phyloP scores from a whole-genome alignment of 2,329 filamentous ascomycete genomes.

The Neonectria neomacrospora region DNA sequence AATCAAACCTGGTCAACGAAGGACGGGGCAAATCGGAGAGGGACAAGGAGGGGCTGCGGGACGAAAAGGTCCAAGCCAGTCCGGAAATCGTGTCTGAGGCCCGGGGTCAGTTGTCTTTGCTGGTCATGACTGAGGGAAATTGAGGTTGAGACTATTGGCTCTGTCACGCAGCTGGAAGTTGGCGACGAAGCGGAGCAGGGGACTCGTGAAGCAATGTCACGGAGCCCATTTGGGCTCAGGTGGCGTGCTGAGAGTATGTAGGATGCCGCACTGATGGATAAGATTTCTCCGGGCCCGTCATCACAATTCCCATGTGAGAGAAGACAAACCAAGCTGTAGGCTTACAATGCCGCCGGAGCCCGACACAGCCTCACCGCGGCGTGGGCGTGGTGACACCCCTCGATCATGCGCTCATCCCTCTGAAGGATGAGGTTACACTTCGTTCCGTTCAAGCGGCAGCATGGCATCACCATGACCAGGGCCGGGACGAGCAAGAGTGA shows the following conservation, averaged over 20 bases:
- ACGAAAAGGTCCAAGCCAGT: slow-evolving; percentile 21
- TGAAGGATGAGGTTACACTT: slow-evolving; percentile 2
- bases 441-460: neutral
- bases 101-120: neutral
- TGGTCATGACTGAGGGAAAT: slow-evolving; percentile 16
- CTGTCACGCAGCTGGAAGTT: neutral
- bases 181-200: neutral
- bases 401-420: slow-evolving; percentile 4
- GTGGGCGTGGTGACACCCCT: neutral
- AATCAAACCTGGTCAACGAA: slow-evolving; percentile 31
- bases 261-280: slow-evolving; percentile 5
- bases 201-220: neutral
- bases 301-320: neutral
- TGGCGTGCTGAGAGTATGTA: slow-evolving; percentile 10
- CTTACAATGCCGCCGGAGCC: slow-evolving; percentile 5
- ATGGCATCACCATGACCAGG: neutral
- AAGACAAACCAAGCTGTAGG: neutral
- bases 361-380: neutral
- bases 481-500: neutral
- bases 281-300: slow-evolving; percentile 9
- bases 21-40: slow-evolving; percentile 41
- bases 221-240: neutral
- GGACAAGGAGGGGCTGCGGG: slow-evolving; percentile 1
- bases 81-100: slow-evolving; percentile 1
- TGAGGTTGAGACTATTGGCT: slow-evolving; percentile 22